phyloP scores from a whole-genome alignment of 2,329 filamentous ascomycete species.

The Tricladium varicosporioides region DNA sequence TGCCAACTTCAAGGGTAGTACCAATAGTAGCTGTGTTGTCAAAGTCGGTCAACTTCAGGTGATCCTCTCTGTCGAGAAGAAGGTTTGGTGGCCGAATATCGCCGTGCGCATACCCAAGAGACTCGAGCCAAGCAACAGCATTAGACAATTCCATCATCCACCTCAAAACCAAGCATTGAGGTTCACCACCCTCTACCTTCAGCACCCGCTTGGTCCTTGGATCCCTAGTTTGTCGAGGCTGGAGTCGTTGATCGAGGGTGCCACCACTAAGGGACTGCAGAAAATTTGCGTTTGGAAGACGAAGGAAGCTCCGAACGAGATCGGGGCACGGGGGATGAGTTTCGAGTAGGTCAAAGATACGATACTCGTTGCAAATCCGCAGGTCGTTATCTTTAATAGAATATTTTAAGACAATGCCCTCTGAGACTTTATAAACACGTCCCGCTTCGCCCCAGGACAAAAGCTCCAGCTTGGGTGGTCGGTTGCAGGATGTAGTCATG shows the following conservation, averaged over 20 bases:
- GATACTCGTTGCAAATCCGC: neutral
- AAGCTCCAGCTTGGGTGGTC: neutral
- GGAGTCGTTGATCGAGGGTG: neutral
- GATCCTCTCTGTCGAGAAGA: constrained; percentile 1
- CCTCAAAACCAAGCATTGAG: neutral
- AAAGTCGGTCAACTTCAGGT: constrained; percentile 1
- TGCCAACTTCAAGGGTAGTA: constrained; percentile 6
- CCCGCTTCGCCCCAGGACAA: neutral
- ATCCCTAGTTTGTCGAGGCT: neutral
- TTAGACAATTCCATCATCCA: neutral
- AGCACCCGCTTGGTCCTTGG: neutral
- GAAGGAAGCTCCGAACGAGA: neutral
- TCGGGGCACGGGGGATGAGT: neutral
- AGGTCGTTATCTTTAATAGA: neutral
- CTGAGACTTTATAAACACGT: neutral
- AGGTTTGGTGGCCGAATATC: neutral
- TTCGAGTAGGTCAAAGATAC: neutral
- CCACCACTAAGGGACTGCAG: neutral
- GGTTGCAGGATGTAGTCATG: neutral
- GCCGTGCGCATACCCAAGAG: neutral
- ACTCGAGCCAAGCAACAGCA: constrained; percentile 1
- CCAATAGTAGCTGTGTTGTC: constrained; percentile 1
- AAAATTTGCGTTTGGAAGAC: neutral
- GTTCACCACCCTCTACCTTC: neutral
- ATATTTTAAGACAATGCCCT: neutral